A percentile compares a stretch with the other conserved stretches of the same genome.
Conservation (phyloP, 352 stramenopile species). For the Phytopythium vexans region DNA sequence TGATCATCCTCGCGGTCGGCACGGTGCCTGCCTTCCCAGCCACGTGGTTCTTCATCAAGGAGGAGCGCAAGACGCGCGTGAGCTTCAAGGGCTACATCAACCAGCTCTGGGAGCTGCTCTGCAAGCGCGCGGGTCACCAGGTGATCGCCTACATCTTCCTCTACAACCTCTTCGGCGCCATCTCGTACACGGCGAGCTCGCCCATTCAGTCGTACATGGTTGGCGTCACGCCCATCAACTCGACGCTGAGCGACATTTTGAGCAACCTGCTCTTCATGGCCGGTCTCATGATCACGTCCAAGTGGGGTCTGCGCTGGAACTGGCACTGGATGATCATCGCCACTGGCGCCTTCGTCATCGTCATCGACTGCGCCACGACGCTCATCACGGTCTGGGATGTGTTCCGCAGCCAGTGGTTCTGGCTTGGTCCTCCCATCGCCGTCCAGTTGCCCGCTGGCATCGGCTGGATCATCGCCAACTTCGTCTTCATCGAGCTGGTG, state of each 20-base stretch:
- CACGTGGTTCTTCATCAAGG: conserved; percentile 11
- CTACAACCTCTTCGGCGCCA: conserved; percentile 1
- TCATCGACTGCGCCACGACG: conserved; percentile 13
- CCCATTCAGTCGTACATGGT: conserved; percentile 4
- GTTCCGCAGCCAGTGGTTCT: conserved; percentile 28
- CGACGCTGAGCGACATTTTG: not conserved
- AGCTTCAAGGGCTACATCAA: conserved; percentile 10
- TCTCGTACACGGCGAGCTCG: not conserved
- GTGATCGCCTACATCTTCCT: conserved; percentile 7
- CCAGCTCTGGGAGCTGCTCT: conserved; percentile 17
- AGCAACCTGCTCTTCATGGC: not conserved
- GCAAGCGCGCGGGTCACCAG: conserved; percentile 16
- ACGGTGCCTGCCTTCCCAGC: conserved; percentile 11
- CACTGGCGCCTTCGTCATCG: conserved; percentile 13
- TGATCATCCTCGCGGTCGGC: conserved; percentile 12
- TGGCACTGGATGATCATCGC: conserved; percentile 17
- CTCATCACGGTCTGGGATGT: conserved; percentile 26
- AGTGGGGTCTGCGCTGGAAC: conserved; percentile 23
- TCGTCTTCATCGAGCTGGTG: conserved; percentile 10
- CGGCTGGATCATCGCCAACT: conserved; percentile 13
- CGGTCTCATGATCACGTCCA: not conserved
- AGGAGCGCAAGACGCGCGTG: conserved; percentile 3
- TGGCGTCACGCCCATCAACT: conserved; percentile 1
- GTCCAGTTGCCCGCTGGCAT: conserved; percentile 13
- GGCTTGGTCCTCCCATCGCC: conserved; percentile 16